Evolutionary conservation across 2,329 filamentous ascomycete species (phyloP), one percentile per base, ranked within the genome.

Genomic region (Chaetothyriales sp.): DNA sequence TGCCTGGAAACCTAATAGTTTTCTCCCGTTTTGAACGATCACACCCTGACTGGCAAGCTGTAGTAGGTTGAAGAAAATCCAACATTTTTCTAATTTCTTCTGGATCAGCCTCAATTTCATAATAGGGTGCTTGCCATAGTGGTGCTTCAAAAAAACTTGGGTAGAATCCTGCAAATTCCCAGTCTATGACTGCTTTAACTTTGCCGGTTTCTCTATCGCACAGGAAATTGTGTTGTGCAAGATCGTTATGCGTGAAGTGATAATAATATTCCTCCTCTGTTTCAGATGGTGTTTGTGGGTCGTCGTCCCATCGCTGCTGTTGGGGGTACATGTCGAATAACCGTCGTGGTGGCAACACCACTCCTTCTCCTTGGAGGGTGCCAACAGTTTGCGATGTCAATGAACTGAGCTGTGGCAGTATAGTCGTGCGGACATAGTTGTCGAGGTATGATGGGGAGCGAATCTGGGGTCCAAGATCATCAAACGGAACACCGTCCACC

Each of bases 111-210:
- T n/a, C 46, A 3, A 22, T 44, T 20, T 51, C 49, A 36, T 44
- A 43, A 44, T 48, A 51, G 9, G 46, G 26, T 15, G 6, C 18
- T 18, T 28, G 45, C 49, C 49, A 51, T 15, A 49, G 36, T 15
- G 46, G 46, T 18, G 46, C 49, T 49, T 65, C 63, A 49, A 63
- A 58, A 39, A 61, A 62, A 5, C 48, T 51, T 2, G 63, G 63
- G 52, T 65, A 65, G 44, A 64, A 65, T 2, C 62, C 62, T 46
- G 61, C 59, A 43, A 62, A 50, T 28, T 64, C 62, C 63, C 62
- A 65, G 46, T 65, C 63, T 50, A 65, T 61, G 43, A 64, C 57
- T n/a, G 61, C 60, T 43, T 56, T 61, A 12, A 64, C 51, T 48
- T 51, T 43, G 8, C 49, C 49, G 3, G 49, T 51, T 5, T 43